Conservation (phyloP, 1,284 basidiomycete species). For the Puccinia horiana region DNA sequence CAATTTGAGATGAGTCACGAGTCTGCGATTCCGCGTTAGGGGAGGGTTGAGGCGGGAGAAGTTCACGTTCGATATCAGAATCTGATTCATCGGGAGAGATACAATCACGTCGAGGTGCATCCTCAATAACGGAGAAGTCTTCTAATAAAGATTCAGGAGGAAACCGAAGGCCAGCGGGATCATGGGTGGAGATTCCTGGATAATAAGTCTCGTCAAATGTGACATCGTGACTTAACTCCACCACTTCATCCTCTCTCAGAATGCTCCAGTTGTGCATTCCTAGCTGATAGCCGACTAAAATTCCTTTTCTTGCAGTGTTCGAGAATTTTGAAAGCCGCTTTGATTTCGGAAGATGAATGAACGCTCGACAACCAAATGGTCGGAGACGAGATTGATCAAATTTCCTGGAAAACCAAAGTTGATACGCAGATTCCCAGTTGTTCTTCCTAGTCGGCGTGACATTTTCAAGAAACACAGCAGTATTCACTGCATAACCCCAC, state of each 20-base stretch:
- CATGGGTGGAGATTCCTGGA: neutral
- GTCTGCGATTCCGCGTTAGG: neutral
- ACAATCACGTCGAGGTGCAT: neutral
- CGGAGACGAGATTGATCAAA: neutral
- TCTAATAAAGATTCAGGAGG: neutral
- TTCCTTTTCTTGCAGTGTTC: neutral
- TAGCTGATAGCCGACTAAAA: constrained; percentile 16
- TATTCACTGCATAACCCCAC: constrained; percentile 11
- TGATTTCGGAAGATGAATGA: neutral
- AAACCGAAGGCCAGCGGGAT: neutral
- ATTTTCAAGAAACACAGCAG: too few species aligned
- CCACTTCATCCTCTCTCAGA: neutral
- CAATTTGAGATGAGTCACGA: neutral
- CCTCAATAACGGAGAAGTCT: neutral
- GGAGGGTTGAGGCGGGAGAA: neutral
- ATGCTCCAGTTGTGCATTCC: constrained; percentile 28
- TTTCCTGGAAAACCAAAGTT: neutral
- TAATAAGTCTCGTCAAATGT: neutral
- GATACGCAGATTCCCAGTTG: neutral
- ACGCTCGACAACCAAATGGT: neutral
- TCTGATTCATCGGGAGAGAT: neutral
- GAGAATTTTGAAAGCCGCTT: neutral
- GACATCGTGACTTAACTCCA: constrained; percentile 4
- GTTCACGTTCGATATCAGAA: neutral
- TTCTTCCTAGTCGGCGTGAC: neutral